Conservation (phyloP, 2,329 filamentous ascomycete species). For the Phyllosticta capitalensis region DNA sequence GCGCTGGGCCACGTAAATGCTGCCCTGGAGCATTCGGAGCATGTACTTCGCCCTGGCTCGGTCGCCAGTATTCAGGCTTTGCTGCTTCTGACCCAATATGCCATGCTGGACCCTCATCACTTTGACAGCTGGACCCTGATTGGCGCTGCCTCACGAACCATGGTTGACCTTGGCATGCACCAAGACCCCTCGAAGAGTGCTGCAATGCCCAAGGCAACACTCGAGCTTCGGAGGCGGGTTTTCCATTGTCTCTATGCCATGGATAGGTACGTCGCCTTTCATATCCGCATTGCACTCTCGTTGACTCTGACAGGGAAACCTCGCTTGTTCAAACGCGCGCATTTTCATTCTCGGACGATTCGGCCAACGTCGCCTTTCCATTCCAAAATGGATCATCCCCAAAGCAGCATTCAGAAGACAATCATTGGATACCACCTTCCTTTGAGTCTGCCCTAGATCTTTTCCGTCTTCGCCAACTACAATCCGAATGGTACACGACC, state of each 20-base stretch:
- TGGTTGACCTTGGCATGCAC: conserved; percentile 84
- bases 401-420: conserved; percentile 37
- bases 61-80: conserved; percentile 80
- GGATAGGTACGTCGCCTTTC: conserved; percentile 53
- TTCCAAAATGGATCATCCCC: conserved; percentile 31
- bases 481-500: conserved; percentile 84
- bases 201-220: conserved; percentile 54
- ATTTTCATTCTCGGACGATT: conserved; percentile 90
- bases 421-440: conserved; percentile 45
- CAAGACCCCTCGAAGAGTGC: conserved; percentile 74
- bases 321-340: conserved; percentile 80
- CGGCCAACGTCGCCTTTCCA: conserved; percentile 72
- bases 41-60: conserved; percentile 76
- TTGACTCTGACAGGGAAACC: conserved; percentile 53
- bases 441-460: conserved; percentile 66
- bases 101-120: conserved; percentile 79
- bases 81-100: conserved; percentile 76
- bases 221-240: conserved; percentile 71
- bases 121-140: conserved; percentile 94
- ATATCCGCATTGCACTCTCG: too few species aligned
- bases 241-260: conserved; percentile 88
- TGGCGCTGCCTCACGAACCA: conserved; percentile 77
- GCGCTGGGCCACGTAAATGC: conserved; percentile 51
- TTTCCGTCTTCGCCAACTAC: conserved; percentile 72
- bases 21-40: conserved; percentile 69